phyloP scores from a whole-genome alignment of 352 stramenopile species.

The Globisporangium paddicum region DNA sequence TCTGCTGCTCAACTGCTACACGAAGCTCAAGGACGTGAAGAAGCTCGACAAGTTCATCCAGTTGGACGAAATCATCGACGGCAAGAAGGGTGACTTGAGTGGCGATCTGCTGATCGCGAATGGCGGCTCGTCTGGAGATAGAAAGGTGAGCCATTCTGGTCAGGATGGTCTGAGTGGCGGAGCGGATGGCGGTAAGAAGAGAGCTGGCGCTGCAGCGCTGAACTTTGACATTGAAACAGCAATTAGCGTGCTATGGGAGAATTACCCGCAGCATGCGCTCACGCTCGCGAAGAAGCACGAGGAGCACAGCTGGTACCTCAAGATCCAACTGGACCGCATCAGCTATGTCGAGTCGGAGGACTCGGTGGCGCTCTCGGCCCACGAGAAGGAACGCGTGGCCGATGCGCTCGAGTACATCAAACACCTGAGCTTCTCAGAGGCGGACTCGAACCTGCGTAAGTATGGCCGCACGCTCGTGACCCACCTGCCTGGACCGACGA shows the following conservation, averaged over 20 bases:
- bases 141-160: conserved; percentile 16
- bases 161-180: conserved; percentile 11
- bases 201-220: conserved; percentile 24
- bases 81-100: conserved; percentile 27
- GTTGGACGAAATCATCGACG: conserved; percentile 66
- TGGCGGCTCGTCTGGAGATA: conserved; percentile 6
- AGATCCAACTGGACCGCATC: conserved; percentile 91
- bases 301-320: conserved; percentile 90
- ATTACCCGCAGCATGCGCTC: conserved; percentile 89
- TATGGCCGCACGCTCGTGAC: conserved; percentile 89
- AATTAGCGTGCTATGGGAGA: conserved; percentile 90
- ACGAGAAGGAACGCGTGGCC: conserved; percentile 76
- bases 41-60: conserved; percentile 93
- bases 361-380: conserved; percentile 54
- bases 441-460: conserved; percentile 81
- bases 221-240: conserved; percentile 92
- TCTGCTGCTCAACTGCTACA: conserved; percentile 94
- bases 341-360: conserved; percentile 83
- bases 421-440: conserved; percentile 78
- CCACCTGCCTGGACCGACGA: conserved; percentile 82
- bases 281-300: conserved; percentile 87
- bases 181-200: conserved; percentile 21
- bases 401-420: conserved; percentile 91
- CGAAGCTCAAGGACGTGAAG: conserved; percentile 92
- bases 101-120: conserved; percentile 19